Percentiles rank a stretch among this genome's conserved stretches.
phyloP scores from a whole-genome alignment of 768 basidiomycete genomes.

The Termitomyces sp. region DNA sequence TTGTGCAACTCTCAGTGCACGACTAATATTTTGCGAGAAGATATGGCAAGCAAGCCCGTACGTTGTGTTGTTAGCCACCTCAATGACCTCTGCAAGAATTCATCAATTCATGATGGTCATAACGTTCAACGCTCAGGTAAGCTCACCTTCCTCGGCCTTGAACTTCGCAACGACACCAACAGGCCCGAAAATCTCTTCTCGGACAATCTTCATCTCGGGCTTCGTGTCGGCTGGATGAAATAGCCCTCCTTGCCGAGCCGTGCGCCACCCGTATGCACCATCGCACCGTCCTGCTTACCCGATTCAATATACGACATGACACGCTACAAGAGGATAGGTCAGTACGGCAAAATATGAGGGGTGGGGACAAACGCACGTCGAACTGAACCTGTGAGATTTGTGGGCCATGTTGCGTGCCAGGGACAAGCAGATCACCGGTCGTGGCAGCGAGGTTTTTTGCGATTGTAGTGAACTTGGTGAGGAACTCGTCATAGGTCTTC shows the following conservation, averaged over 20 bases:
- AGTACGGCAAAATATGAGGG: background rate
- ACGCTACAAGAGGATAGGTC: slow-evolving; percentile 36
- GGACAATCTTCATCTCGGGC: slow-evolving; percentile 47
- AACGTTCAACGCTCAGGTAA: background rate
- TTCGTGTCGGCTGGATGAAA: slow-evolving; percentile 67
- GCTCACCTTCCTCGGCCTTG: slow-evolving; percentile 45
- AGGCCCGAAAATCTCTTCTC: slow-evolving; percentile 75
- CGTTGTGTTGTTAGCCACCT: slow-evolving; percentile 16
- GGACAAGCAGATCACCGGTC: too few relatives aligned
- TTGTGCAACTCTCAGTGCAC: slow-evolving; percentile 23
- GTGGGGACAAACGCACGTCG: slow-evolving; percentile 43
- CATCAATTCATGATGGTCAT: too few relatives aligned
- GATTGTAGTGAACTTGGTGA: too few relatives aligned
- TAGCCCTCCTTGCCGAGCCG: slow-evolving; percentile 62
- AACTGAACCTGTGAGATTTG: too few relatives aligned
- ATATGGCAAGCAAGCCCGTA: slow-evolving; percentile 20
- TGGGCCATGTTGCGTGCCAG: too few relatives aligned
- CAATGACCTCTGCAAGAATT: slow-evolving; percentile 19
- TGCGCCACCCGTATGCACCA: slow-evolving; percentile 56
- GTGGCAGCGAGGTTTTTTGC: too few relatives aligned
- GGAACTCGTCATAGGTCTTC: too few relatives aligned
- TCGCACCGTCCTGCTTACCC: slow-evolving; percentile 68
- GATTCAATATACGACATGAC: slow-evolving; percentile 71
- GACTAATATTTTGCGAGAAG: slow-evolving; percentile 21
- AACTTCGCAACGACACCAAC: slow-evolving; percentile 73